phyloP scores from a whole-genome alignment of 1,139 yeast genomes.

The Taphrina sp. region DNA sequence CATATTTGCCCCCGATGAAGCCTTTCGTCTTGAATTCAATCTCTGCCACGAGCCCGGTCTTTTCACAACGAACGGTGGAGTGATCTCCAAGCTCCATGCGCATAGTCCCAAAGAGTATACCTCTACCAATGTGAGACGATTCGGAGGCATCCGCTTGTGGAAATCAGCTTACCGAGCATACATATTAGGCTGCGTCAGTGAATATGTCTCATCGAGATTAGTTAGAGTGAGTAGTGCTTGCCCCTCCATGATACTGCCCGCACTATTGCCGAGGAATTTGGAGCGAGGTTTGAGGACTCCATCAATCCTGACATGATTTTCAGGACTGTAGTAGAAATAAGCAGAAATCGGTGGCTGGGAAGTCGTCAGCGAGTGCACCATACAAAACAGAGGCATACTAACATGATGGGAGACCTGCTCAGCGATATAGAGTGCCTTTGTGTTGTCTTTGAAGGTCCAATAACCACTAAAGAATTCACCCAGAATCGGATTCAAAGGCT shows the following conservation, averaged over 20 bases:
- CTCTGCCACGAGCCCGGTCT: slow-evolving; percentile 64
- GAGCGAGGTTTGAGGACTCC: slow-evolving; percentile 87
- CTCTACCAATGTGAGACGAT: slow-evolving; percentile 14
- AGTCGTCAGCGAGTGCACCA: neutral
- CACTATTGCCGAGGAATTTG: slow-evolving; percentile 80
- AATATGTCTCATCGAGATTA: slow-evolving; percentile 61
- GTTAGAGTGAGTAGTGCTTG: slow-evolving; percentile 68
- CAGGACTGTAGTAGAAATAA: slow-evolving; percentile 83
- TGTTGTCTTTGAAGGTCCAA: slow-evolving; percentile 77
- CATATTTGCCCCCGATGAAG: slow-evolving; percentile 86
- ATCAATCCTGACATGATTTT: slow-evolving; percentile 75
- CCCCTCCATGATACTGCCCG: slow-evolving; percentile 98
- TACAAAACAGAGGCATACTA: slow-evolving; percentile 49
- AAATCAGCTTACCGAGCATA: slow-evolving; percentile 70
- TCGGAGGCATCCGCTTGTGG: neutral
- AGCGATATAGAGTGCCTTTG: slow-evolving; percentile 59
- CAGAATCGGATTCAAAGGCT: slow-evolving; percentile 89
- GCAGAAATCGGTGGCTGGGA: slow-evolving; percentile 69
- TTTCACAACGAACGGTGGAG: slow-evolving; percentile 66
- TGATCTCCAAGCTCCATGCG: slow-evolving; percentile 91
- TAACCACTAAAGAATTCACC: slow-evolving; percentile 89
- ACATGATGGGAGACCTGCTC: slow-evolving; percentile 92
- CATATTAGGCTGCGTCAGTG: slow-evolving; percentile 87
- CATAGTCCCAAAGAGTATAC: slow-evolving; percentile 78
- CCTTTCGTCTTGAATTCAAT: slow-evolving; percentile 95